These are phyloP conservation scores for Citrullus colocynthis DNA, from an alignment of 306 rosid genomes.

Conservation along the genomic window DNA sequence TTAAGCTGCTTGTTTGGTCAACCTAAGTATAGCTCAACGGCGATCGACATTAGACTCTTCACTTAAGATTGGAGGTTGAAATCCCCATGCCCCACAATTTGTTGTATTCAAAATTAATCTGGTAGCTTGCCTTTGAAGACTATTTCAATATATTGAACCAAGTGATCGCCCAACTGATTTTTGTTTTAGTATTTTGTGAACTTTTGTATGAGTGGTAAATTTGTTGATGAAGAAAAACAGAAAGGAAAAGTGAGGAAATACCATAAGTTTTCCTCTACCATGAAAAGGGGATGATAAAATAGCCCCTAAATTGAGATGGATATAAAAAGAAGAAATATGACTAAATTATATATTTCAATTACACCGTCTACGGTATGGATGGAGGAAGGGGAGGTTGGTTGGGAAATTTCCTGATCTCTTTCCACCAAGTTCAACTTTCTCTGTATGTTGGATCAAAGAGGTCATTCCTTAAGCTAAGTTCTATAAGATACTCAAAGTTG, in stretches of 20 bases:
- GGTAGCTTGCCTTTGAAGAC: neutral
- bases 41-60: too few relatives aligned
- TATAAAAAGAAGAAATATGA: neutral
- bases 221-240: neutral
- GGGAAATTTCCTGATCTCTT: neutral
- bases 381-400: neutral
- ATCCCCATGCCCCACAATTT: too few relatives aligned
- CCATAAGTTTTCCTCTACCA: neutral
- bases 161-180: neutral
- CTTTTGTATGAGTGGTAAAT: neutral
- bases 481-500: neutral
- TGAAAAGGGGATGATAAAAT: neutral
- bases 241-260: neutral
- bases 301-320: neutral
- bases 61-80: too few relatives aligned
- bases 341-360: neutral
- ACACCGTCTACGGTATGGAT: neutral
- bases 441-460: neutral
- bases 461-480: neutral
- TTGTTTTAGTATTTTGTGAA: neutral
- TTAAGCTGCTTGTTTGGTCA: neutral
- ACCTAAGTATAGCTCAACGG: too few relatives aligned
- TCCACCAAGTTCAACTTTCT: neutral
- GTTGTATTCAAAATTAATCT: too few relatives aligned
- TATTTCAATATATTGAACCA: neutral